Evolutionary conservation across 2,329 filamentous ascomycete genomes (phyloP).

Genomic region (Aspergillus sp.): DNA sequence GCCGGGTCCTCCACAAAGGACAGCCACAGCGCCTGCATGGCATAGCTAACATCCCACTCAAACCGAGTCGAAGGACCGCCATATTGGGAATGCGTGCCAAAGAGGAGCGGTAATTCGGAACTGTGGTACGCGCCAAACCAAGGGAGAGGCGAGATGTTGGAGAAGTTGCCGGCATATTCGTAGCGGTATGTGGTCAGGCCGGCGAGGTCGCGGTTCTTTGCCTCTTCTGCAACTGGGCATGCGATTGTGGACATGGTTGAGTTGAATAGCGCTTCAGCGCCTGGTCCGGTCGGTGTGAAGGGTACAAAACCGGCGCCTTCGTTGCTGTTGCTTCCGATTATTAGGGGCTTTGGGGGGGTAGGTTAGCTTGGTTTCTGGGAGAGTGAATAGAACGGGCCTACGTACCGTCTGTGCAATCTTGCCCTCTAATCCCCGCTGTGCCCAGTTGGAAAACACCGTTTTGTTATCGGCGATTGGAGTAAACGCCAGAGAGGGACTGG

Average conservation of each 20-base stretch:
- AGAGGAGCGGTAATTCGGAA: slow-evolving; percentile 3
- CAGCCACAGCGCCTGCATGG: background rate
- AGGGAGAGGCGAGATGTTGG: slow-evolving; percentile 5
- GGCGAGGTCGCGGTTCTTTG: background rate
- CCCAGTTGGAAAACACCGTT: background rate
- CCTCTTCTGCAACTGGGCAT: background rate
- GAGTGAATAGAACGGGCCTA: rapidly evolving
- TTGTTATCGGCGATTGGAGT: background rate
- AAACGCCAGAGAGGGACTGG: background rate
- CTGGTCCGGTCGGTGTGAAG: background rate
- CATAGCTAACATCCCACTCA: background rate
- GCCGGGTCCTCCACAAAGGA: background rate
- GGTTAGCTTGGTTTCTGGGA: too few relatives aligned
- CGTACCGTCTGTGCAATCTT: background rate
- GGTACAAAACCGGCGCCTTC: slow-evolving; percentile 7
- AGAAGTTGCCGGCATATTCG: background rate
- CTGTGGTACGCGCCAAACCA: slow-evolving; percentile 7
- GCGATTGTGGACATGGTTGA: background rate
- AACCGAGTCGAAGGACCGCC: background rate
- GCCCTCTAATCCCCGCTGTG: background rate
- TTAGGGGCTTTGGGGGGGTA: background rate
- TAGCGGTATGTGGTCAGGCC: background rate
- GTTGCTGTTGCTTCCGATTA: slow-evolving; percentile 6
- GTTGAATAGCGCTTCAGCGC: too few relatives aligned
- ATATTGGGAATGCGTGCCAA: slow-evolving; percentile 5